These are phyloP conservation scores for Zasmidium citrigriseum DNA, from an alignment of 2,329 filamentous ascomycete genomes.

Conservation along the genomic window DNA sequence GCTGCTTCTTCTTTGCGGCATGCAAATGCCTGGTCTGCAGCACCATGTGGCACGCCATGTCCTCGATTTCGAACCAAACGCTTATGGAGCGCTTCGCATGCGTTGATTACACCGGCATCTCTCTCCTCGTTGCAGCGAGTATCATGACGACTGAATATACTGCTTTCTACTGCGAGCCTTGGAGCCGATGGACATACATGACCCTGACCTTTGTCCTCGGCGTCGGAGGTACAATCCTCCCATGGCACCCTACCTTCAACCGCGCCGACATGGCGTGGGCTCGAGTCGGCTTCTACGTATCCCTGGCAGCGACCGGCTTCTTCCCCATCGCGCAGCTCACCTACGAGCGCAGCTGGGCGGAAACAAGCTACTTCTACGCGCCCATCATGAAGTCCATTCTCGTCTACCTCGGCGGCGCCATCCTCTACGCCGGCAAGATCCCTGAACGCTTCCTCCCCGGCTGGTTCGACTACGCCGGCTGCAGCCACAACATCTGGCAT, in stretches of 20 bases:
- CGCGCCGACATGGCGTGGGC: constrained; percentile 88
- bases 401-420: constrained; percentile 83
- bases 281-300: constrained; percentile 87
- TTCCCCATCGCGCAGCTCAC: constrained; percentile 84
- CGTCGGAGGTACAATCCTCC: constrained; percentile 82
- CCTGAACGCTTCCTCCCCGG: constrained; percentile 93
- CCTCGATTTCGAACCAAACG: constrained; percentile 85
- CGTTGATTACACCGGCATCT: constrained; percentile 97
- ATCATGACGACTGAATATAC: constrained; percentile 99
- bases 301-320: constrained; percentile 84
- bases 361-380: constrained; percentile 87
- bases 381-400: constrained; percentile 80
- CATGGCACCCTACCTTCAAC: constrained; percentile 97
- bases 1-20: constrained; percentile 93
- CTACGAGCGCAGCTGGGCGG: constrained; percentile 72
- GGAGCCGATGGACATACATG: constrained; percentile 86
- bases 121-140: constrained; percentile 87
- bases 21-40: constrained; percentile 94
- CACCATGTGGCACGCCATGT: constrained; percentile 98
- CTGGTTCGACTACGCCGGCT: constrained; percentile 91
- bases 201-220: constrained; percentile 76
- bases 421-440: constrained; percentile 86
- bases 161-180: constrained; percentile 94
- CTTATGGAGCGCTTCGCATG: constrained; percentile 95
- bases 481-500: constrained; percentile 98